These are phyloP conservation scores for Penicillium glabrum DNA, from an alignment of 2,329 filamentous ascomycete genomes.

Conservation along the genomic window DNA sequence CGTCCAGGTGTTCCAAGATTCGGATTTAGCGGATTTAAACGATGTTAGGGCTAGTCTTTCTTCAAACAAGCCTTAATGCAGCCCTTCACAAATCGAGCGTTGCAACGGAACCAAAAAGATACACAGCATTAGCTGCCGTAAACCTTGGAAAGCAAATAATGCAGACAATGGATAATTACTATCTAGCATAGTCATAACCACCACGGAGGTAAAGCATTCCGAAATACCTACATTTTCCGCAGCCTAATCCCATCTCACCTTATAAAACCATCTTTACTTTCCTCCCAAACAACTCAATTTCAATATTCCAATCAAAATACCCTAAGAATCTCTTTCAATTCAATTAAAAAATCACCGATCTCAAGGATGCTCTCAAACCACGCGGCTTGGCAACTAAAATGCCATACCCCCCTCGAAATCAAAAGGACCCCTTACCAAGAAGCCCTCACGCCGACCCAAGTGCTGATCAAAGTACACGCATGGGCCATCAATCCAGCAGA, in stretches of 20 bases:
- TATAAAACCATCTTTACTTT: not conserved
- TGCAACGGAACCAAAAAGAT: not conserved
- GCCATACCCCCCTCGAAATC: not conserved
- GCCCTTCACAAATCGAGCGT: not conserved
- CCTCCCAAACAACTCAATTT: not conserved
- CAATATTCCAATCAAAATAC: not conserved
- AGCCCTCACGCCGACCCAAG: not conserved
- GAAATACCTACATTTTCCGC: not conserved
- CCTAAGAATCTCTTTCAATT: not conserved
- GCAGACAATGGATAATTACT: not conserved
- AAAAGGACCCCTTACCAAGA: slow-evolving; percentile 2
- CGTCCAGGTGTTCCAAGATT: not conserved
- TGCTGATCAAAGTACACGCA: slow-evolving; percentile 4
- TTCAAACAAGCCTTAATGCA: not conserved
- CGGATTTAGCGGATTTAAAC: not conserved
- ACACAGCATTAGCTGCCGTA: not conserved
- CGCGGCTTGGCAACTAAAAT: slow-evolving; percentile 6
- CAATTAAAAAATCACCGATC: not conserved
- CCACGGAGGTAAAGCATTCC: not conserved
- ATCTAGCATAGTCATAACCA: not conserved
- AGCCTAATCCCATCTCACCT: not conserved
- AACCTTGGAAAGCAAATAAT: not conserved
- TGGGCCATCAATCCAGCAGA: slow-evolving; percentile 10
- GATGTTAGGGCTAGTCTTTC: not conserved
- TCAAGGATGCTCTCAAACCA: not conserved